phyloP scores from a whole-genome alignment of 345 rosid genomes.

The Turritis glabra region DNA sequence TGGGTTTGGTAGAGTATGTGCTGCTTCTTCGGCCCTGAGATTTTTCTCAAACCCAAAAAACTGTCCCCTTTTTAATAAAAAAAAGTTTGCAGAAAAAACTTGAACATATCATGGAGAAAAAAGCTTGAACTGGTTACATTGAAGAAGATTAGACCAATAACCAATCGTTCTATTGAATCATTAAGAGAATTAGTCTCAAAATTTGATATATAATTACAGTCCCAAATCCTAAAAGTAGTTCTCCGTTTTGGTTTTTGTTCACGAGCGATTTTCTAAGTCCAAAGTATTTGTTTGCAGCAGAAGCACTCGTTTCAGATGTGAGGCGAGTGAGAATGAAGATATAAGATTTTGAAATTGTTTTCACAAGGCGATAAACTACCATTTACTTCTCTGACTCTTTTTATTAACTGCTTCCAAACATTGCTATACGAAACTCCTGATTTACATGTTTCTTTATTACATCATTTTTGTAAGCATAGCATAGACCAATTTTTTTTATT shows the following conservation, averaged over 20 bases:
- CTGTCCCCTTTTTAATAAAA: background rate
- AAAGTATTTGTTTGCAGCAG: background rate
- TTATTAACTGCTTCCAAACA: background rate
- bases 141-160: background rate
- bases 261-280: background rate
- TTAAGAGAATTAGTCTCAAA: background rate
- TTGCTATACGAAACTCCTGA: conserved; percentile 19
- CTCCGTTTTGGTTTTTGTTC: background rate
- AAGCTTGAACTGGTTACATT: background rate
- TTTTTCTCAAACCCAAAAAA: background rate
- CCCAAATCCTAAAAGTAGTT: background rate
- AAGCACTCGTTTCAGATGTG: too few relatives aligned
- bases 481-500: conserved; percentile 5
- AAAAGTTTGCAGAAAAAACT: too few relatives aligned
- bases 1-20: background rate
- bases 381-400: background rate
- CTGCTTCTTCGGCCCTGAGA: background rate
- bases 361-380: background rate
- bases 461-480: background rate
- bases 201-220: background rate
- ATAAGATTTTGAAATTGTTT: background rate
- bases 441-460: conserved; percentile 27
- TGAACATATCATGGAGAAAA: too few relatives aligned
- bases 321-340: background rate
- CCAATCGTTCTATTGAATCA: background rate